These are phyloP conservation scores for Tulasnella sp. DNA, from an alignment of 768 basidiomycete genomes.

Conservation along the genomic window DNA sequence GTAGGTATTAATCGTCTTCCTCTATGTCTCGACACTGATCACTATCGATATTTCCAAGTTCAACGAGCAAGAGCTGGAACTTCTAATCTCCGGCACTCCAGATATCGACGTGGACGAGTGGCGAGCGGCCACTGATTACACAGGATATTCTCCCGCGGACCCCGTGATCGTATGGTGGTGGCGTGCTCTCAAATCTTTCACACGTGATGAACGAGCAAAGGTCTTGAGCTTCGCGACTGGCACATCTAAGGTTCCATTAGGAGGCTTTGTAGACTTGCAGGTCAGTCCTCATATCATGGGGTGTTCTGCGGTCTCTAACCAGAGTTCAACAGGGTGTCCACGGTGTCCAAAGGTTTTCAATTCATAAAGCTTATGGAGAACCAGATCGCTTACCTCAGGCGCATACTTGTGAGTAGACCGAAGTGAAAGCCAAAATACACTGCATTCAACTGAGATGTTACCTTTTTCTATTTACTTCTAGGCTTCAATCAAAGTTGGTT, in stretches of 20 bases:
- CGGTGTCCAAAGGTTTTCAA: slow-evolving; percentile 89
- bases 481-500: slow-evolving; percentile 70
- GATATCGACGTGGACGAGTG: slow-evolving; percentile 98
- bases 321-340: slow-evolving; percentile 64
- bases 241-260: slow-evolving; percentile 83
- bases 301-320: neutral
- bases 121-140: slow-evolving; percentile 85
- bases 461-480: slow-evolving; percentile 24
- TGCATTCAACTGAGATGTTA: no score
- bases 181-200: slow-evolving; percentile 95
- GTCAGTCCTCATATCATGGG: no score
- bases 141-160: slow-evolving; percentile 75
- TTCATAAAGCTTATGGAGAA: slow-evolving; percentile 85
- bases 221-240: slow-evolving; percentile 94
- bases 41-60: slow-evolving; percentile 39
- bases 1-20: slow-evolving; percentile 35
- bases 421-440: slow-evolving; percentile 18
- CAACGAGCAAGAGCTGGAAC: slow-evolving; percentile 87
- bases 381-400: slow-evolving; percentile 76
- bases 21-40: neutral
- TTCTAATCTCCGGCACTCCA: slow-evolving; percentile 93
- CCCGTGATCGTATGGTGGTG: slow-evolving; percentile 99
- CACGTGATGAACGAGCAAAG: slow-evolving; percentile 90
- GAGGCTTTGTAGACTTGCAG: slow-evolving; percentile 86
- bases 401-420: slow-evolving; percentile 60